Conservation (phyloP, 306 rosid species). For the Castanopsis chinensis region DNA sequence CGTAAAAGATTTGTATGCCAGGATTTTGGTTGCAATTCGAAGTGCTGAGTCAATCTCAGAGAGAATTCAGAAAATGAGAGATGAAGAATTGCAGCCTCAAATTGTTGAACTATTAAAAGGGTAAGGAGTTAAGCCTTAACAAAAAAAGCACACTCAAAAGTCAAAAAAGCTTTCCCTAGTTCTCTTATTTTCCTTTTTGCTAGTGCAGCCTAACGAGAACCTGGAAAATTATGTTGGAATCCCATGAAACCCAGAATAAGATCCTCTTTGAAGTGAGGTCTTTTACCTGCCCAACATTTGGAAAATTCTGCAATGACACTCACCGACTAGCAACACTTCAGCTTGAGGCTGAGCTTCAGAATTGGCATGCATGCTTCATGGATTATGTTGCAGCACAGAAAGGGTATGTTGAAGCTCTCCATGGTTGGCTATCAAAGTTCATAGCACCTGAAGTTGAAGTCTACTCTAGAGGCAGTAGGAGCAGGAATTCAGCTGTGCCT, state of each 20-base stretch:
- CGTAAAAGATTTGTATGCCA: constrained; percentile 81
- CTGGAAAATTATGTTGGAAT: constrained; percentile 83
- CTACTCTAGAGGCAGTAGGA: constrained; percentile 58
- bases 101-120: constrained; percentile 83
- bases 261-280: constrained; percentile 74
- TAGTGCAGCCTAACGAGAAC: constrained; percentile 75
- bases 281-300: constrained; percentile 53
- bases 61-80: constrained; percentile 80
- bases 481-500: constrained; percentile 44
- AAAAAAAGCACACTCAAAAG: constrained; percentile 14
- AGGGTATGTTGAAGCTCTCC: constrained; percentile 75
- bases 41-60: constrained; percentile 88
- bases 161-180: constrained; percentile 23
- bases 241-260: constrained; percentile 86
- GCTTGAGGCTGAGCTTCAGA: constrained; percentile 79
- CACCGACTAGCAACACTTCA: constrained; percentile 74
- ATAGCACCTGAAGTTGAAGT: constrained; percentile 72
- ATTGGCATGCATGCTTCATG: constrained; percentile 65
- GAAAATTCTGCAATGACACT: constrained; percentile 72
- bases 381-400: constrained; percentile 75
- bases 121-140: constrained; percentile 43
- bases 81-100: constrained; percentile 89
- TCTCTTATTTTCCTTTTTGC: constrained; percentile 34
- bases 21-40: constrained; percentile 82
- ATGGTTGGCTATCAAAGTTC: constrained; percentile 87